phyloP scores from a whole-genome alignment of 257 asterid species.

The Phtheirospermum japonicum region DNA sequence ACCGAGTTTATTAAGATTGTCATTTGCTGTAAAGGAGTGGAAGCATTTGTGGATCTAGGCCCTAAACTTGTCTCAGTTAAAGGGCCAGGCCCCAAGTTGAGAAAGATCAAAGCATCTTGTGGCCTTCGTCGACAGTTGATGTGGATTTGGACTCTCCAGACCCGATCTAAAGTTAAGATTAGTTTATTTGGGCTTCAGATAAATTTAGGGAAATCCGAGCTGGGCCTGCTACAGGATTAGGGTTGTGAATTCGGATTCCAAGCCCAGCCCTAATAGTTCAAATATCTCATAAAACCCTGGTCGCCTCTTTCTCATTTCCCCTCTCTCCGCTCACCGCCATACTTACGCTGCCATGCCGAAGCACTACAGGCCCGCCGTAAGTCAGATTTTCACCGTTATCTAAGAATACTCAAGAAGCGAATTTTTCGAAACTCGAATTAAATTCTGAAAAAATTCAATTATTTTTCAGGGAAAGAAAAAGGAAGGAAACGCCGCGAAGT shows the following conservation, averaged over 20 bases:
- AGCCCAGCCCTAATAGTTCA: slow-evolving; percentile 11
- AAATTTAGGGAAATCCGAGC: neutral
- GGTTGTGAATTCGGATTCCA: neutral
- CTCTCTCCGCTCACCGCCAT: slow-evolving; percentile 7
- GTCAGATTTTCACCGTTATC: slow-evolving; percentile 12
- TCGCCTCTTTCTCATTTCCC: neutral
- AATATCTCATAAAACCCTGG: slow-evolving; percentile 24
- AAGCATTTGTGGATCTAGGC: too few species aligned
- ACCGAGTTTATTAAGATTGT: too few species aligned
- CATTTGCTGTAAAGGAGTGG: too few species aligned
- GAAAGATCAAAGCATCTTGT: too few species aligned
- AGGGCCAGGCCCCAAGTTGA: too few species aligned
- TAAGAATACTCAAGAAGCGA: neutral
- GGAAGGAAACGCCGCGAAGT: slow-evolving; percentile 96
- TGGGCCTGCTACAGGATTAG: neutral
- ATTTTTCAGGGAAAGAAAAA: slow-evolving; percentile 83
- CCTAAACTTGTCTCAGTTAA: too few species aligned
- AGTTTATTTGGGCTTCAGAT: neutral
- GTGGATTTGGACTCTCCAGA: too few species aligned
- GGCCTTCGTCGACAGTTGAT: too few species aligned
- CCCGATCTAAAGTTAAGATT: neutral
- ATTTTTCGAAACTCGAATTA: neutral
- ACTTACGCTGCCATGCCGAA: slow-evolving; percentile 49
- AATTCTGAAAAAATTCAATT: neutral
- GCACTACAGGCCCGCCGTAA: slow-evolving; percentile 59